Conservation (phyloP, 169 alveolate genomes). For the Plasmodium fragile region DNA sequence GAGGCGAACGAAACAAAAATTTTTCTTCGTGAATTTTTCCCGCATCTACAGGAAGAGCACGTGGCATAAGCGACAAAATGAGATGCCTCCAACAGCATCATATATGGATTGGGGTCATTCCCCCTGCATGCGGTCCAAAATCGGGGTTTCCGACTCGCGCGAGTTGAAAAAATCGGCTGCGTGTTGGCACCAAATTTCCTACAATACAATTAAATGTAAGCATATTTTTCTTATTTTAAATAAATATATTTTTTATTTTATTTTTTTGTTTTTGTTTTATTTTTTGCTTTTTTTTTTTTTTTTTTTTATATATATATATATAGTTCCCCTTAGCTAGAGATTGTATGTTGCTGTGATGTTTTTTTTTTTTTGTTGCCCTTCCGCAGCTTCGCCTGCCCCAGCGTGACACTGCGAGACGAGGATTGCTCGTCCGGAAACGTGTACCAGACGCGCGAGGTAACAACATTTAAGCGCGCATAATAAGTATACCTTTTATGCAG, state of each 20-base stretch:
- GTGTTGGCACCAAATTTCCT: not conserved
- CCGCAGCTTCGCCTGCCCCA: not conserved
- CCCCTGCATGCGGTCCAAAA: not conserved
- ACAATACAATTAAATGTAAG: not conserved
- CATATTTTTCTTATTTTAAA: too few species aligned
- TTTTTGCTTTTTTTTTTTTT: too few species aligned
- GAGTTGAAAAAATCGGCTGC: not conserved
- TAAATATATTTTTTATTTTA: too few species aligned
- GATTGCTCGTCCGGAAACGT: not conserved
- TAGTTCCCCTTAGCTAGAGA: not conserved
- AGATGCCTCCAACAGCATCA: not conserved
- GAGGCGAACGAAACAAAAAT: not conserved
- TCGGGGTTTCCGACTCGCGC: not conserved
- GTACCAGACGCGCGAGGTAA: not conserved
- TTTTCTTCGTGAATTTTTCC: not conserved
- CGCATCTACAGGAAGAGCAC: not conserved
- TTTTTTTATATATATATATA: too few species aligned
- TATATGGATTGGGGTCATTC: too few species aligned
- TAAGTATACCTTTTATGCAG: not conserved
- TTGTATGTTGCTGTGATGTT: not conserved
- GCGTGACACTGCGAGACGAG: not conserved
- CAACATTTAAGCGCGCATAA: not conserved
- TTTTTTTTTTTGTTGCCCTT: too few species aligned
- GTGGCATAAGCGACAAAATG: not conserved
- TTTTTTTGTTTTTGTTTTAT: too few species aligned